These are phyloP conservation scores for Glycine soja DNA, from an alignment of 306 rosid genomes.

Conservation along the genomic window DNA sequence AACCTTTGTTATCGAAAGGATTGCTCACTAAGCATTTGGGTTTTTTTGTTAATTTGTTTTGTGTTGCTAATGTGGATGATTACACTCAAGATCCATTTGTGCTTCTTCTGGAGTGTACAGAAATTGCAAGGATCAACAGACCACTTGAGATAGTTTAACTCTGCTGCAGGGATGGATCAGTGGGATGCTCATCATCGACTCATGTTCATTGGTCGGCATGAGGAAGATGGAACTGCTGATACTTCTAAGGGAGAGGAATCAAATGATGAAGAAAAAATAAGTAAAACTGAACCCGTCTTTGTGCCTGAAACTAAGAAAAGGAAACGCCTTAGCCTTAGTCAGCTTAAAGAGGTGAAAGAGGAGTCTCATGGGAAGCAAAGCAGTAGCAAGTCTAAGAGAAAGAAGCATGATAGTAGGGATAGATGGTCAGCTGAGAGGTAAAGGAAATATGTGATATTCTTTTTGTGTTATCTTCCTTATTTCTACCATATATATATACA, in stretches of 20 bases:
- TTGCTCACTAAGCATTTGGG: slow-evolving; percentile 14
- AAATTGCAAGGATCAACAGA: slow-evolving; percentile 30
- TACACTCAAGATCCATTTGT: slow-evolving; percentile 22
- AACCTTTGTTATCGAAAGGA: neutral
- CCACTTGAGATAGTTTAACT: slow-evolving; percentile 34
- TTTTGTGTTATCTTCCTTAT: neutral
- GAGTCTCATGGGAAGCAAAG: slow-evolving; percentile 44
- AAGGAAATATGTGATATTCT: slow-evolving; percentile 3
- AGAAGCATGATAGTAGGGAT: slow-evolving; percentile 51
- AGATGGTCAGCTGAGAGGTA: slow-evolving; percentile 84
- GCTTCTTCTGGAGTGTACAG: slow-evolving; percentile 33
- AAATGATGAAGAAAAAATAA: slow-evolving; percentile 25
- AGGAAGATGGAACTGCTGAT: slow-evolving; percentile 42
- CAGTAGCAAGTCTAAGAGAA: slow-evolving; percentile 48
- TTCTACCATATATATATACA: neutral
- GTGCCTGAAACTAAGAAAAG: slow-evolving; percentile 50
- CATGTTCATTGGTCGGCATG: slow-evolving; percentile 40
- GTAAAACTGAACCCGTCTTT: slow-evolving; percentile 51
- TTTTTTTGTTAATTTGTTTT: neutral
- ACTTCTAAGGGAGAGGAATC: slow-evolving; percentile 46
- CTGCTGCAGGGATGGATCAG: slow-evolving; percentile 49
- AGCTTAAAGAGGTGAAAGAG: slow-evolving; percentile 61
- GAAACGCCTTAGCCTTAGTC: slow-evolving; percentile 62
- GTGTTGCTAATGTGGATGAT: slow-evolving; percentile 28
- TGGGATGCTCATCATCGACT: slow-evolving; percentile 55